A percentile compares a stretch with the other conserved stretches of the same genome.
These are phyloP conservation scores for Stephanodiscus triporus DNA, from an alignment of 108 stramenopile species.

Conservation along the genomic window DNA sequence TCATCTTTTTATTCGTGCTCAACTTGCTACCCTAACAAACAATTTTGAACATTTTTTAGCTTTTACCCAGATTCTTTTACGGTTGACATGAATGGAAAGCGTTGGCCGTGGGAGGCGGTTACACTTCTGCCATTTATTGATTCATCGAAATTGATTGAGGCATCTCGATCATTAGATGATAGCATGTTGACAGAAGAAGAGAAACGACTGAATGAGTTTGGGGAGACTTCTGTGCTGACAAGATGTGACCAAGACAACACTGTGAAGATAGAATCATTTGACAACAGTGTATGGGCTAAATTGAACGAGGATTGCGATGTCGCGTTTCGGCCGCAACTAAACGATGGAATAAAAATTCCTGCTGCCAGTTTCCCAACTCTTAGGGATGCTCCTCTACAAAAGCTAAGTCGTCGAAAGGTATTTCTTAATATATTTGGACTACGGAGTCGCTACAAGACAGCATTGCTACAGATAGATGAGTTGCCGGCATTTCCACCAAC, in stretches of 20 bases:
- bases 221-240: slow-evolving; percentile 56
- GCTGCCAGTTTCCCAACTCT: slow-evolving; percentile 82
- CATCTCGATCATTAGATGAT: slow-evolving; percentile 56
- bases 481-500: slow-evolving; percentile 68
- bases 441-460: slow-evolving; percentile 79
- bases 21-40: neutral
- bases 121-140: slow-evolving; percentile 97
- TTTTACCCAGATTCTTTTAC: slow-evolving; percentile 90
- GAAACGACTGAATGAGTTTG: slow-evolving; percentile 59
- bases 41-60: slow-evolving; percentile 7
- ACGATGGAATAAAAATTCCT: slow-evolving; percentile 53
- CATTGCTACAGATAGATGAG: slow-evolving; percentile 65
- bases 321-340: slow-evolving; percentile 65
- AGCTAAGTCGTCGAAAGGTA: slow-evolving; percentile 56
- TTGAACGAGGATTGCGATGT: slow-evolving; percentile 41
- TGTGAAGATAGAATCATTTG: slow-evolving; percentile 38
- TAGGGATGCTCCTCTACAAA: slow-evolving; percentile 68
- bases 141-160: slow-evolving; percentile 75
- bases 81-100: slow-evolving; percentile 92
- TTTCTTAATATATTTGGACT: slow-evolving; percentile 77
- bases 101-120: slow-evolving; percentile 98
- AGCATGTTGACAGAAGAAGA: slow-evolving; percentile 67
- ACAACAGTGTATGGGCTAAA: slow-evolving; percentile 44
- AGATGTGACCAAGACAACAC: slow-evolving; percentile 46
- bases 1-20: neutral